These are phyloP conservation scores for Lentinula novae-zelandiae DNA, from an alignment of 1,284 basidiomycete genomes.

Conservation along the genomic window DNA sequence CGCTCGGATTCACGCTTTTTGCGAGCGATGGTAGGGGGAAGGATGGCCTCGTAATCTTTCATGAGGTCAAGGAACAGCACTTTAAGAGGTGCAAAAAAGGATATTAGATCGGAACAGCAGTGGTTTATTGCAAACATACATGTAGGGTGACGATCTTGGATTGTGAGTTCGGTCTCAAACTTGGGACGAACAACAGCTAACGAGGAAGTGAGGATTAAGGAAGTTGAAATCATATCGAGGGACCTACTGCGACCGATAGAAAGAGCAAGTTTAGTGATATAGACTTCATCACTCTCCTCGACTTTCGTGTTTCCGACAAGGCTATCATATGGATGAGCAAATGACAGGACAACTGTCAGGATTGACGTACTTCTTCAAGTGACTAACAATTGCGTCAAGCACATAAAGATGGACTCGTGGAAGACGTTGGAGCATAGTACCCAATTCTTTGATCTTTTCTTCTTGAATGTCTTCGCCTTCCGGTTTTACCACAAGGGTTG, in stretches of 20 bases:
- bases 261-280: conserved; percentile 81
- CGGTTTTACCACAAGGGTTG: conserved; percentile 47
- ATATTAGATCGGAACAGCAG: conserved; percentile 1
- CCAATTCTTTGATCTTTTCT: conserved; percentile 65
- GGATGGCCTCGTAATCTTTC: conserved; percentile 68
- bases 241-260: conserved; percentile 80
- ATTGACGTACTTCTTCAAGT: conserved; percentile 67
- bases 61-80: conserved; percentile 85
- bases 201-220: not conserved
- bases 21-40: conserved; percentile 78
- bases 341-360: not conserved
- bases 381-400: conserved; percentile 76
- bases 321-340: conserved; percentile 31
- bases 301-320: conserved; percentile 67
- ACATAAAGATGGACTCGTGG: conserved; percentile 82
- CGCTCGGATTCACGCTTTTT: conserved; percentile 87
- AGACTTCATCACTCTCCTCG: conserved; percentile 73
- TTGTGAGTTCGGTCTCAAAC: conserved; percentile 76
- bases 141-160: conserved; percentile 82
- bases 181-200: conserved; percentile 81
- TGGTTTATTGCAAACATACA: conserved; percentile 37
- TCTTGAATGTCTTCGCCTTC: conserved; percentile 56
- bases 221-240: conserved; percentile 1
- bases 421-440: conserved; percentile 65
- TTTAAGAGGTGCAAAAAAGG: conserved; percentile 19